phyloP scores from a whole-genome alignment of 768 basidiomycete genomes.

The Podaxis sp. region DNA sequence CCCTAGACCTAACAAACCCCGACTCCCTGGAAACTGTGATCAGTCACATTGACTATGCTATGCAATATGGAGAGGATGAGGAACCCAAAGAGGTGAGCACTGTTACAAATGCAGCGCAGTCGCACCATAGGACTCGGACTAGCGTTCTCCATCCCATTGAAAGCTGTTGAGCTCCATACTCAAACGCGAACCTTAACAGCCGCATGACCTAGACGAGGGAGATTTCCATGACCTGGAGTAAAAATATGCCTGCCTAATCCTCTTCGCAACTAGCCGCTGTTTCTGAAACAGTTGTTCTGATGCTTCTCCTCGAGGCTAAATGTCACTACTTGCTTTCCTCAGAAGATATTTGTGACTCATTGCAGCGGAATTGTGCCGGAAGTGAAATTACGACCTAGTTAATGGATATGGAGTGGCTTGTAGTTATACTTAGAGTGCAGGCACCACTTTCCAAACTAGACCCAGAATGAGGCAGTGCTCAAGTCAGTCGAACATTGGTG shows the following conservation, averaged over 20 bases:
- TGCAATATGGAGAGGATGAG: constrained; percentile 99
- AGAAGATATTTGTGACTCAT: not conserved
- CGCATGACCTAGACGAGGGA: constrained; percentile 89
- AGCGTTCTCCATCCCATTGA: not conserved
- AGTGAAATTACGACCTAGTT: not conserved
- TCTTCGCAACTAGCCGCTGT: not conserved
- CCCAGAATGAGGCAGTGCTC: constrained; percentile 1
- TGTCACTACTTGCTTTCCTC: not conserved
- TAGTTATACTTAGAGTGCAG: not conserved
- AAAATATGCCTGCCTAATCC: not conserved
- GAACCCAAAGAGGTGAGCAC: constrained; percentile 84
- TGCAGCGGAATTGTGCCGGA: not conserved
- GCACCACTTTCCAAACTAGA: not conserved
- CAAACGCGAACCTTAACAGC: constrained; percentile 38
- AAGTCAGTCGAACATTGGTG: not conserved
- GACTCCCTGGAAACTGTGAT: constrained; percentile 89
- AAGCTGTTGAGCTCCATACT: constrained; percentile 2
- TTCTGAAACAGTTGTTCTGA: not conserved
- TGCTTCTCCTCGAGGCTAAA: not conserved
- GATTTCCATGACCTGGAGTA: constrained; percentile 79
- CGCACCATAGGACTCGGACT: not conserved
- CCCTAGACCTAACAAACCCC: constrained; percentile 84
- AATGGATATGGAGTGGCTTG: not conserved
- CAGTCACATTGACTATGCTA: constrained; percentile 95
- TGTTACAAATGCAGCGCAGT: not conserved